phyloP scores from a whole-genome alignment of 805 yeast genomes.

The Candida suzukii region DNA sequence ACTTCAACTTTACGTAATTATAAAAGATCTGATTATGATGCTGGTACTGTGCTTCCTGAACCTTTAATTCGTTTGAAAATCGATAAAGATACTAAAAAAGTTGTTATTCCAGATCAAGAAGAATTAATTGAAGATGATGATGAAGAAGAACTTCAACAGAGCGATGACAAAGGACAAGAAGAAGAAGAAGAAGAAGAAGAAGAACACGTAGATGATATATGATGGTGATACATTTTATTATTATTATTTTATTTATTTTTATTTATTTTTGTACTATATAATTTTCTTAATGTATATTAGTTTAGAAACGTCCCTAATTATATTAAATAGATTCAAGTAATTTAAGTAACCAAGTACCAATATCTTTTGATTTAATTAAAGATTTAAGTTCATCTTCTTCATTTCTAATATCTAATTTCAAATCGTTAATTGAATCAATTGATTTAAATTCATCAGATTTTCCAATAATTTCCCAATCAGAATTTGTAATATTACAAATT shows the following conservation, averaged over 20 bases:
- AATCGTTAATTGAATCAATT: background rate
- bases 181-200: background rate
- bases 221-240: background rate
- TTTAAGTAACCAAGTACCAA: background rate
- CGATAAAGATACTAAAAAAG: constrained; percentile 26
- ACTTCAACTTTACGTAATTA: constrained; percentile 41
- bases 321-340: background rate
- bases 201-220: background rate
- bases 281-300: background rate
- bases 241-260: background rate
- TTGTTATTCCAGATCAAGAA: background rate
- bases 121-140: background rate
- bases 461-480: background rate
- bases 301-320: background rate
- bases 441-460: background rate
- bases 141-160: background rate
- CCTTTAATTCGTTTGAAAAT: constrained; percentile 53
- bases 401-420: too few species aligned
- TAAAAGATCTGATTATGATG: constrained; percentile 34
- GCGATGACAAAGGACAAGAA: background rate
- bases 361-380: background rate
- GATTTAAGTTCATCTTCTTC: background rate
- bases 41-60: constrained; percentile 52
- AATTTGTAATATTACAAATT: background rate
- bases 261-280: background rate